Evolutionary conservation across 139 green algal species (phyloP), one percentile per base, ranked within the genome.

Genomic region (Nannochloris sp.): DNA sequence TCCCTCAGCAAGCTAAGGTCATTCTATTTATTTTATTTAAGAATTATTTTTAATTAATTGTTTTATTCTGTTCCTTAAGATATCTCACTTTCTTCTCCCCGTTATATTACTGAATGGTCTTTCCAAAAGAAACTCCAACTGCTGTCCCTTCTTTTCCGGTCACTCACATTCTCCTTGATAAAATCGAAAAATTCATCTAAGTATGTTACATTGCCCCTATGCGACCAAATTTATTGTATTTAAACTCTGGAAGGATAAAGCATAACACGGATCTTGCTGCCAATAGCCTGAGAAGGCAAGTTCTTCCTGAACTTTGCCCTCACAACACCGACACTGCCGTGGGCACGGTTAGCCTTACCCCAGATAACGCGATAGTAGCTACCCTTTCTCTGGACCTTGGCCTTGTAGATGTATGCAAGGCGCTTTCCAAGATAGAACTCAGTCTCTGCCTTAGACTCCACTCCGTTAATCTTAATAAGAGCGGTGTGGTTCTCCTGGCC

Each of bases 381-480:
- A 74, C 87, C 89, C 83, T 97, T 87, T 85, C 95, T 97, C 73
- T 87, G 68, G n/a, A 91, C 97, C 82, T 96, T 94, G 19, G 92
- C 93, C 89, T 97, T 97, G 90, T 99, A 99, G 35, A 99, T 80
- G 80, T 96, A 99, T n/a, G 92, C 93, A 33, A 99, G 67, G 56
- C 85, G 82, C 87, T 99, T 99, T 79, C 93, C 93, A 46, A 93
- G 65, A 85, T 99, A 99, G 76, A 94, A 98, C 25, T 90, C 79
- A n/a, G 70, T 81, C 85, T 98, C 92, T 24, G 78, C 75, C 76
- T 89, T 90, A 65, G 70, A 83, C 25, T 81, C 76, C 47, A 98
- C 93, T 61, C 88, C 88, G 59, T 97, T 86, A 39, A 98, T 83
- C 80, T 95, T 89, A 54, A 99, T 76, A 42, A 99, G 79, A 1